Base-by-base conservation (phyloP, 2,329 filamentous ascomycete genomes). In the Dryadomyces sulphureus region DNA sequence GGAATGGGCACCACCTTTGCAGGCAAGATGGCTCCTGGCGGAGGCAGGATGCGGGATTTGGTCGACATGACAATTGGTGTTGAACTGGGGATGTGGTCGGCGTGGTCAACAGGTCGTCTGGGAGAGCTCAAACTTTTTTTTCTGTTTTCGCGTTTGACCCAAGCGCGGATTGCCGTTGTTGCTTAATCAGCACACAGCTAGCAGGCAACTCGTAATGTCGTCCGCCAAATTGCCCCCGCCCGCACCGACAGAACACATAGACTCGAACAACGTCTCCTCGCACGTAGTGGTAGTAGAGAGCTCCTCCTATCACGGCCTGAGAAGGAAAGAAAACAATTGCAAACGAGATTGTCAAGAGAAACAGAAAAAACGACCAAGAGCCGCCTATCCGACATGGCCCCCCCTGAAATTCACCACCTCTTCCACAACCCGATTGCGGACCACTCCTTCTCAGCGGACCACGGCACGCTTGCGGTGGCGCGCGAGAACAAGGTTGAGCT, bases 361-460 rank as follows among this genome's bases (percentile, higher is more conserved):
- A 25, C 11, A 22, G n/a, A 36, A 7, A 25, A 44, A 4, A 16
- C 35, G 24, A 38, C 7, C 14, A 17, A 22, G 52, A n/a, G n/a
- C n/a, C n/a, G n/a, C n/a, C n/a, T n/a, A n/a, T n/a, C n/a, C 62
- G 73, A 45, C 49, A 96, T 96, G 90, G 72, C 85, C 46, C 64
- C 81, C 49, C 86, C 89, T 53, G 86, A 96, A 73, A 84, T 94
- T 49, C 87, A 96, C 67, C 89, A 96, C 60, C 82, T 98, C 54
- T 98, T 98, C 70, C 88, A 96, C 69, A 79, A 83, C 56, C 88
- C 90, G 51, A 95, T 98, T 60, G 86, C 87, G 54, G 92, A 98
- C 71, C 92, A 98, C 66, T 95, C 90, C 48, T 98, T 98, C 77
- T 94, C 89, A 53, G 80, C 87, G 52, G 92, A 98, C 67, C 85